Percentiles rank a stretch among this genome's conserved stretches.
These are phyloP conservation scores for Xerocomellus intermedius DNA, from an alignment of 768 basidiomycete species.

Conservation along the genomic window DNA sequence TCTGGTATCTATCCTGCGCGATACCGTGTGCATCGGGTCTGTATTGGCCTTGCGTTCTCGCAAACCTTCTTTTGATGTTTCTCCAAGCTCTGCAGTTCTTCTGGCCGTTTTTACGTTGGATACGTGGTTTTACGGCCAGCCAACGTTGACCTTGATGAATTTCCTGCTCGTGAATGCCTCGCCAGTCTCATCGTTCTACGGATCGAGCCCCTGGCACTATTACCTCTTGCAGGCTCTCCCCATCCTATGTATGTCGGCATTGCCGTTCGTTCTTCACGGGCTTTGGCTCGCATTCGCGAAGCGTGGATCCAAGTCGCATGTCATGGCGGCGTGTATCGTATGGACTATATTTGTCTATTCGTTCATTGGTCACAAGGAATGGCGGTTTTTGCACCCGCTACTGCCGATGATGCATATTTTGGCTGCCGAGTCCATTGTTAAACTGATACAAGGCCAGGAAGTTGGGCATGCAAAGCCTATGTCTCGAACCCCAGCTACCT, in stretches of 20 bases:
- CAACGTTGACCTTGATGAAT: conserved; percentile 74
- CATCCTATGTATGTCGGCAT: conserved; percentile 66
- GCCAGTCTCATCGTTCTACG: conserved; percentile 89
- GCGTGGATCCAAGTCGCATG: conserved; percentile 31
- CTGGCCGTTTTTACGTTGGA: conserved; percentile 51
- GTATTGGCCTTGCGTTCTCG: conserved; percentile 12
- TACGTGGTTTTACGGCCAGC: conserved; percentile 62
- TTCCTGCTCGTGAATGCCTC: conserved; percentile 85
- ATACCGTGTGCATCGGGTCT: conserved; percentile 48
- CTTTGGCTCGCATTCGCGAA: conserved; percentile 37
- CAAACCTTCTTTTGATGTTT: conserved; percentile 10
- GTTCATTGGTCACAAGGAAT: conserved; percentile 90
- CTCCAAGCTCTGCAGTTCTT: conserved; percentile 19
- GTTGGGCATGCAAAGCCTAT: not conserved
- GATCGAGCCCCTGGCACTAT: conserved; percentile 82
- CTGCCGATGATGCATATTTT: conserved; percentile 82
- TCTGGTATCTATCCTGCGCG: conserved; percentile 35
- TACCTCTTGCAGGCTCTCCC: conserved; percentile 87
- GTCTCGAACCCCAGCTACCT: conserved; percentile 7
- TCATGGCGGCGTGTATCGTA: conserved; percentile 47
- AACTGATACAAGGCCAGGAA: conserved; percentile 32
- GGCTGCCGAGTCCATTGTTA: conserved; percentile 68
- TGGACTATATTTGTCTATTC: conserved; percentile 78
- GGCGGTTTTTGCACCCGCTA: conserved; percentile 93
- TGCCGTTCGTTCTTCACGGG: conserved; percentile 74